A percentile compares a stretch with the other conserved stretches of the same genome.
phyloP scores from a whole-genome alignment of 176 grass and related monocot species.

The Aegilops umbellulata region DNA sequence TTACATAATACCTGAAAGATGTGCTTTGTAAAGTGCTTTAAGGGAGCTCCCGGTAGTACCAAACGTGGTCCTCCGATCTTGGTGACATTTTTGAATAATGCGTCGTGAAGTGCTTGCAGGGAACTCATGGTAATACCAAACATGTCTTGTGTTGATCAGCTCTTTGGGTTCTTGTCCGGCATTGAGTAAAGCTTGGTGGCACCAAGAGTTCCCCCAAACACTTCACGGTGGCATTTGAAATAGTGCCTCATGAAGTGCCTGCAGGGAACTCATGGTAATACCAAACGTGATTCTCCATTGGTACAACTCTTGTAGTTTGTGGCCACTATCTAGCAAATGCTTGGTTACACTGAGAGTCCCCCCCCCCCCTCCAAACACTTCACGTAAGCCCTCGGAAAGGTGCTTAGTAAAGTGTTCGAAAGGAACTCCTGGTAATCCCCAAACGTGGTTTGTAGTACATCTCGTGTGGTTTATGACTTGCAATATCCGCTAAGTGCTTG shows the following conservation, averaged over 20 bases:
- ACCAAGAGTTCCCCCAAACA: constrained; percentile 11
- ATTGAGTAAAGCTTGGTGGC: too few relatives aligned
- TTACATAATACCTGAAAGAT: too few relatives aligned
- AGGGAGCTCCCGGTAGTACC: too few relatives aligned
- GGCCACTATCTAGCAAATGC: neutral
- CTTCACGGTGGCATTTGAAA: constrained; percentile 11
- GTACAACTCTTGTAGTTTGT: neutral
- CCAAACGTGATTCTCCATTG: neutral
- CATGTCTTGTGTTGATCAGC: too few relatives aligned
- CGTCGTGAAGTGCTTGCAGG: too few relatives aligned
- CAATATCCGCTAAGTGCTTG: neutral
- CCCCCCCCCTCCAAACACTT: constrained; percentile 51
- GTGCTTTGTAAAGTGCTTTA: too few relatives aligned
- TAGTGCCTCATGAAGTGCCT: constrained; percentile 29
- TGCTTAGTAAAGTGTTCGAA: constrained; percentile 30
- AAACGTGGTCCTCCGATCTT: too few relatives aligned
- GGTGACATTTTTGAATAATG: too few relatives aligned
- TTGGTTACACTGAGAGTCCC: constrained; percentile 37
- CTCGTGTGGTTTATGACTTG: neutral
- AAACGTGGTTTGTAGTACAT: neutral
- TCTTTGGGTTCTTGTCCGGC: too few relatives aligned
- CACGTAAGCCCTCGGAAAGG: neutral
- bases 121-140: constrained; percentile 18
- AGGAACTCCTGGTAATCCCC: constrained; percentile 28
- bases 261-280: constrained; percentile 38